Evolutionary conservation across 1,284 basidiomycete genomes (phyloP).

Genomic region (Vanrija sp.): DNA sequence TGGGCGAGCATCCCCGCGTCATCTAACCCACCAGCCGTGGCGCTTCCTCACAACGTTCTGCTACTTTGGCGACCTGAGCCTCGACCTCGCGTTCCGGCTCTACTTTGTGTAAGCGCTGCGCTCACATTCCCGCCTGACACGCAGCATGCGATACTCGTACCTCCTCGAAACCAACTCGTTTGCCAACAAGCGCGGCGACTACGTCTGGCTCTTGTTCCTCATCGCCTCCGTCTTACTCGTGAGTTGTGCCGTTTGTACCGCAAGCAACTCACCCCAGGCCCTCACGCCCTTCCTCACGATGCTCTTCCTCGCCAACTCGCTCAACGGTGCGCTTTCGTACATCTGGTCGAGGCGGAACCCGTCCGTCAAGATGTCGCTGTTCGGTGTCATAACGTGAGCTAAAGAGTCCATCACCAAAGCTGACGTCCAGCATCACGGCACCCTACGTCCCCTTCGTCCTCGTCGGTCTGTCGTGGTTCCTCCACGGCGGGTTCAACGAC

Average conservation of each 20-base stretch:
- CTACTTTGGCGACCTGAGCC: constrained; percentile 86
- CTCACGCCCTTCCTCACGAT: constrained; percentile 82
- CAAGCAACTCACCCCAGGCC: constrained; percentile 51
- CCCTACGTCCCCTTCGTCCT: constrained; percentile 91
- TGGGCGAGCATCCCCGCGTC: constrained; percentile 34
- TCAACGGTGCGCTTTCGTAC: constrained; percentile 92
- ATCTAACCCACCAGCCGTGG: constrained; percentile 62
- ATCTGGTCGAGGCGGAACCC: constrained; percentile 94
- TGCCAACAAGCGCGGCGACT: constrained; percentile 82
- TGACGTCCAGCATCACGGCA: constrained; percentile 65
- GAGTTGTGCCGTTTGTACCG: constrained; percentile 31
- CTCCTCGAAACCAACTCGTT: constrained; percentile 96
- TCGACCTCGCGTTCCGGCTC: constrained; percentile 95
- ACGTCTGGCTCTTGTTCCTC: constrained; percentile 83
- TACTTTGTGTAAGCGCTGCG: constrained; percentile 82
- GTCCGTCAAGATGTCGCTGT: constrained; percentile 87
- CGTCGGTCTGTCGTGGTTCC: constrained; percentile 79
- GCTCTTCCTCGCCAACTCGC: constrained; percentile 60
- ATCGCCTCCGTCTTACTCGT: constrained; percentile 79
- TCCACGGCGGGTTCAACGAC: constrained; percentile 80
- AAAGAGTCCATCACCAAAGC: not conserved
- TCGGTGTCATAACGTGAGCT: constrained; percentile 74
- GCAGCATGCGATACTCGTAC: constrained; percentile 88
- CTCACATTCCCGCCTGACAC: not conserved
- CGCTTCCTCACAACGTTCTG: constrained; percentile 85